Conservation (phyloP, 306 rosid species). For the Carpinus viminea region DNA sequence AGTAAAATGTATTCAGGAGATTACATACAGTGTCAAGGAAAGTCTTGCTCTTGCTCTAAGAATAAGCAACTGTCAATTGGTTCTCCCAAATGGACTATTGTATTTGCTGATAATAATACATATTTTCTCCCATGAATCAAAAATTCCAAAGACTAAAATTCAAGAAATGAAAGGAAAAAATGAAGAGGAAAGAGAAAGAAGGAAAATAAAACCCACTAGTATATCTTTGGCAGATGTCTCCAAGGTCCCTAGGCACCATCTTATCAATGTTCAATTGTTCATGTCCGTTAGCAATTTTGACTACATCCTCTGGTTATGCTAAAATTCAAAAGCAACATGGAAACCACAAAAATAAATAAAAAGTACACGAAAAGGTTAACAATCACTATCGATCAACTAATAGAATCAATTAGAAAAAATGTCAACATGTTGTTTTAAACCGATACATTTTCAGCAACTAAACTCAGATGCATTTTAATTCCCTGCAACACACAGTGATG, state of each 20-base stretch:
- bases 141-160: conserved; percentile 20
- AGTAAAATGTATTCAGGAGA: no score
- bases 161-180: conserved; percentile 20
- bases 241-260: conserved; percentile 54
- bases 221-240: no score
- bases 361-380: conserved; percentile 40
- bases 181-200: not conserved
- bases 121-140: conserved; percentile 45
- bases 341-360: conserved; percentile 49
- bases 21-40: no score
- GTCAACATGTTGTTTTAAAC: conserved; percentile 29
- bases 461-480: conserved; percentile 79
- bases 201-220: conserved; percentile 57
- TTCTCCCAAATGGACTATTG: no score
- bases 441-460: conserved; percentile 71
- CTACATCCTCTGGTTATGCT: conserved; percentile 80
- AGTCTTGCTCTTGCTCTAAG: no score
- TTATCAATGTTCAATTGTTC: conserved; percentile 59
- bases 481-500: conserved; percentile 37
- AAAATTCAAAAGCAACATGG: conserved; percentile 59
- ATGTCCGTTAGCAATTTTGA: conserved; percentile 82
- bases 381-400: no score
- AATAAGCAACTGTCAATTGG: no score
- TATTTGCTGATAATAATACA: conserved; percentile 3
- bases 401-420: no score